Evolutionary conservation across 768 basidiomycete genomes (phyloP), one percentile per base, ranked within the genome.

Genomic region (Terana coerulea): DNA sequence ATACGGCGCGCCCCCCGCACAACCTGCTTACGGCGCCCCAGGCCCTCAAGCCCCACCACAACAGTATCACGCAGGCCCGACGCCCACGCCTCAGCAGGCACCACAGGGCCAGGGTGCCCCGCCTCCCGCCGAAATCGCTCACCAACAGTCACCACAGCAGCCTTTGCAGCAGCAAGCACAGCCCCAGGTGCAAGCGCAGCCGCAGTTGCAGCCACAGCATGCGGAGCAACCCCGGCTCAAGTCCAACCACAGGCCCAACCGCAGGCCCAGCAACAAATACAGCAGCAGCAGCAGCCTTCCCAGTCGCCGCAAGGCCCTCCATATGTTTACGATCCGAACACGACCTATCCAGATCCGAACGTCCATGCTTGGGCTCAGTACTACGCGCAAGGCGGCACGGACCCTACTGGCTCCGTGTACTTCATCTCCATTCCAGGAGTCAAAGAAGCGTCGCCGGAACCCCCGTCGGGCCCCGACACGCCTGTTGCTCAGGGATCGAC

Each of bases 301-400:
- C 60, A 69, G 45, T 56, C 58, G 30, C 56, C 52, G 26, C 50
- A 58, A 12, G 76, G 74, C 17, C 77, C 78, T 8, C 79, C 79
- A 12, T 80, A 71, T 49, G 65, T 70, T 8, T 91, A 77, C 61
- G 80, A 90, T 57, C 86, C 88, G 3, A 75, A 72, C 25, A 70
- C 73, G 43, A 81, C 80, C 19, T 93, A 93, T 59, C 68, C 80
- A 14, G 90, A 93, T 64, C 79, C 82, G 49, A 90, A 90, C 55
- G 88, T 84, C 19, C 89, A 91, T 62, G 87, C 86, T 0, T 92
- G 90, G 90, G 90, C 88, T 5, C 78, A 83, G 58, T 93, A 93
- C 66, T 92, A 92, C 62, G 83, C 84, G 0, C 80, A 84, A 53
- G 91, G 91, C 22, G 90, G 90, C 3, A 79, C 68, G 40, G 90